phyloP scores from a whole-genome alignment of 805 yeast species.

The Brettanomyces sp. region DNA sequence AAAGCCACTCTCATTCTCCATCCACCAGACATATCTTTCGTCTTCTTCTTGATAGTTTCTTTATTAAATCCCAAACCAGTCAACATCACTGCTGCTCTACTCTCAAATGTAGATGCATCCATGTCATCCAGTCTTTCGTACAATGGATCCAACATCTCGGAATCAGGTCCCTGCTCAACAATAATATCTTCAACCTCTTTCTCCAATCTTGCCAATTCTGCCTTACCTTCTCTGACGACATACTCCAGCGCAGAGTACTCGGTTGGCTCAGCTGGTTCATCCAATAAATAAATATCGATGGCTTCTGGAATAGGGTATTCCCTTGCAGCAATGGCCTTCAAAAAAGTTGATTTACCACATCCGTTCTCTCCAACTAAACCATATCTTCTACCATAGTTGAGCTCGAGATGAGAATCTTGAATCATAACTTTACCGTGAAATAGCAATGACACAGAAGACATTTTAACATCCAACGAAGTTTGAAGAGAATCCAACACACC shows the following conservation, averaged over 20 bases:
- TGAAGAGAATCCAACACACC: slow-evolving; percentile 87
- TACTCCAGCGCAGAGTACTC: slow-evolving; percentile 89
- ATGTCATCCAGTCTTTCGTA: slow-evolving; percentile 92
- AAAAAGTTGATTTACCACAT: slow-evolving; percentile 94
- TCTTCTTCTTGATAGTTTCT: slow-evolving; percentile 79
- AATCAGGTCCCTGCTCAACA: slow-evolving; percentile 90
- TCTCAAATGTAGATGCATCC: slow-evolving; percentile 94
- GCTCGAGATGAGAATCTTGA: slow-evolving; percentile 85
- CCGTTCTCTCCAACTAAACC: slow-evolving; percentile 98
- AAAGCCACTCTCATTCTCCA: slow-evolving; percentile 99
- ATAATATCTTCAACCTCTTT: slow-evolving; percentile 79
- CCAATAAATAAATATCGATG: slow-evolving; percentile 85
- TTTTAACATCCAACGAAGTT: slow-evolving; percentile 89
- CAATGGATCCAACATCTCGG: slow-evolving; percentile 71
- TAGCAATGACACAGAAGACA: slow-evolving; percentile 79
- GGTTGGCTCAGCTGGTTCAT: slow-evolving; percentile 96
- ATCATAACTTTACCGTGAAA: slow-evolving; percentile 97
- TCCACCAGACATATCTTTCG: slow-evolving; percentile 99
- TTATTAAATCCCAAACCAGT: slow-evolving; percentile 96
- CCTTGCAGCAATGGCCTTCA: slow-evolving; percentile 89
- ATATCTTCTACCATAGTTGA: slow-evolving; percentile 95
- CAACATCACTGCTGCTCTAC: slow-evolving; percentile 90
- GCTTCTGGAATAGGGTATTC: slow-evolving; percentile 92
- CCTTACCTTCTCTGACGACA: slow-evolving; percentile 94
- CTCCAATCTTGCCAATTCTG: slow-evolving; percentile 84